These are phyloP conservation scores for Solidago caesia DNA, from an alignment of 129 eudicot species.

Conservation along the genomic window DNA sequence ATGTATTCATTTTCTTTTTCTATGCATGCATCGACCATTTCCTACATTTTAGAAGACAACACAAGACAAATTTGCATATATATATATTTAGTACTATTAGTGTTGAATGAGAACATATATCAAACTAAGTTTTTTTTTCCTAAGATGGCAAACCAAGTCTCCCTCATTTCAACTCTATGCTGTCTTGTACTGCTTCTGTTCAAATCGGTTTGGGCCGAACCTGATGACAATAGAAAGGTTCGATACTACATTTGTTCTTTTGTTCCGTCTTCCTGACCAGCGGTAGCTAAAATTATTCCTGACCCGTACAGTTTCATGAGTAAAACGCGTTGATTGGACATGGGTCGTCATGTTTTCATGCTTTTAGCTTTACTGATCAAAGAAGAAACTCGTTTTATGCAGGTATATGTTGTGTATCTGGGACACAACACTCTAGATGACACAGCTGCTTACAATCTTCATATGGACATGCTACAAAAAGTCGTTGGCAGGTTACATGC, in stretches of 20 bases:
- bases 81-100: neutral
- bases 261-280: neutral
- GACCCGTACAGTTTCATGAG: neutral
- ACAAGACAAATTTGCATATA: neutral
- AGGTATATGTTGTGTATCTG: slow-evolving; percentile 17
- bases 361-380: too few species aligned
- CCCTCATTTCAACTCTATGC: neutral
- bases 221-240: neutral
- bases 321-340: neutral
- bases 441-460: neutral
- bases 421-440: slow-evolving; percentile 12
- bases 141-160: neutral
- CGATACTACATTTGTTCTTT: neutral
- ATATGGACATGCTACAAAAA: slow-evolving; percentile 6
- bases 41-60: neutral
- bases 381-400: neutral
- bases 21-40: neutral
- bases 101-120: neutral
- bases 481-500: slow-evolving; percentile 10
- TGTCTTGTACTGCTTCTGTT: neutral
- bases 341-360: neutral
- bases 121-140: neutral
- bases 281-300: neutral
- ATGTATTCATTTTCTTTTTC: neutral
- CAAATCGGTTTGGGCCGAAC: neutral